Evolutionary conservation across 441 rosid species (phyloP), one percentile per base, ranked within the genome.

Genomic region (Rhodomyrtus psidioides): DNA sequence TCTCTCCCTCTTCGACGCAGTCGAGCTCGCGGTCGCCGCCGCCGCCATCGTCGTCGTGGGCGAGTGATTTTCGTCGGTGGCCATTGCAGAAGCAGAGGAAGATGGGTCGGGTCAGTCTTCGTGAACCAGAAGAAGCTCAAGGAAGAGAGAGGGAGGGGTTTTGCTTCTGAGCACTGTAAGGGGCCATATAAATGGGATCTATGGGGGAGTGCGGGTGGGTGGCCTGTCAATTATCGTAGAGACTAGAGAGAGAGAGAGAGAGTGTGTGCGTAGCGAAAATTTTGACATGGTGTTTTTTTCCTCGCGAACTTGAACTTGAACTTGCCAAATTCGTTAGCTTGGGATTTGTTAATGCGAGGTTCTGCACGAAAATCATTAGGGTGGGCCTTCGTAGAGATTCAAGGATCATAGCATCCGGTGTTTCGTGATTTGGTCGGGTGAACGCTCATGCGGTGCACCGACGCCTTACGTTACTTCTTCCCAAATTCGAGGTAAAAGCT

Each of bases 1-100:
- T 81, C 86, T 83, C 56, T 85, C 93, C 84, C 88, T 93, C 87
- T 88, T 88, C 24, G 81, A 51, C 17, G 28, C 16, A 3, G 53
- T 12, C 4, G 88, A 17, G 17, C 65, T 4, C 44, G 91, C 30
- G 26, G 92, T 12, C 28, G 26, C 14, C 23, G 53, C 56, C 13
- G 86, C 79, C 7, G 82, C 28, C 16, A 39, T 28, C 1, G 86
- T 9, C 65, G 86, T 13, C 51, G 83, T 42, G 65, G 83, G 39
- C 51, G 82, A 57, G 8, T 15, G 30, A 39, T 75, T 27, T 3
- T 56, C 86, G 83, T 76, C 86, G 79, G 79, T 70, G 79, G 79
- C 79, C 79, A 70, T 70, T 70, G n/a, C 79, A 34, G 49, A 21
- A 34, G 79, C 79, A 65, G 7, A 19, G 76, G 10, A 26, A 23